phyloP scores from a whole-genome alignment of 305 asterid species.

The Solanum aculeatissimum region DNA sequence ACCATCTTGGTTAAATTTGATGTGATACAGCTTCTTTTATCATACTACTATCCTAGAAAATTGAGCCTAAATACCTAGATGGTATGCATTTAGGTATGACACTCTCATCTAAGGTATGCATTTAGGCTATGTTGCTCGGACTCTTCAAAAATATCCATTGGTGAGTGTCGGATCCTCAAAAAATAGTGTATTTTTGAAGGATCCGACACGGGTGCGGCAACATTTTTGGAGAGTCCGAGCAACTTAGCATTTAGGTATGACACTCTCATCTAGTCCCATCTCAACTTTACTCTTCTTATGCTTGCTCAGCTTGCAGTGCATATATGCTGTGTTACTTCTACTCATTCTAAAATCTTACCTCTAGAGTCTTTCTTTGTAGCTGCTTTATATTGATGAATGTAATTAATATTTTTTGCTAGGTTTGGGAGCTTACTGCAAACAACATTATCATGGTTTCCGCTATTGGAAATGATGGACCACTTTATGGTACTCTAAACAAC shows the following conservation, averaged over 20 bases:
- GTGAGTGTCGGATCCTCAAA: no score
- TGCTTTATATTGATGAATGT: neutral
- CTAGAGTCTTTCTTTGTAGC: neutral
- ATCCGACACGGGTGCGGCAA: no score
- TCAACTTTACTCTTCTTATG: neutral
- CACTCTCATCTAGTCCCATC: neutral
- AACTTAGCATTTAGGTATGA: neutral
- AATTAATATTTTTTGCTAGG: constrained; percentile 27
- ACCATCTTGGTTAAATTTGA: neutral
- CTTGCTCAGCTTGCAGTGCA: neutral
- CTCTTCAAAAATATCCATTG: no score
- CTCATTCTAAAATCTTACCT: neutral
- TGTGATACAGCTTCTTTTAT: neutral
- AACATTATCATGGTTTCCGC: constrained; percentile 91
- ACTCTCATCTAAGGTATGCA: neutral
- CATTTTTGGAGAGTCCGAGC: no score
- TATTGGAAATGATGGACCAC: constrained; percentile 93
- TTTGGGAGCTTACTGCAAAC: constrained; percentile 94
- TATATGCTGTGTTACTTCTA: neutral
- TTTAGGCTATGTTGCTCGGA: no score
- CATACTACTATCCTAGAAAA: neutral
- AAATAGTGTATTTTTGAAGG: no score
- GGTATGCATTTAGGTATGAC: neutral
- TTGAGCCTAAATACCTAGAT: neutral
- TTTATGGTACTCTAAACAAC: constrained; percentile 92